A percentile compares a stretch with the other conserved stretches of the same genome.
Conservation (phyloP, 1,139 yeast genomes). For the Taiozyma sp. region DNA sequence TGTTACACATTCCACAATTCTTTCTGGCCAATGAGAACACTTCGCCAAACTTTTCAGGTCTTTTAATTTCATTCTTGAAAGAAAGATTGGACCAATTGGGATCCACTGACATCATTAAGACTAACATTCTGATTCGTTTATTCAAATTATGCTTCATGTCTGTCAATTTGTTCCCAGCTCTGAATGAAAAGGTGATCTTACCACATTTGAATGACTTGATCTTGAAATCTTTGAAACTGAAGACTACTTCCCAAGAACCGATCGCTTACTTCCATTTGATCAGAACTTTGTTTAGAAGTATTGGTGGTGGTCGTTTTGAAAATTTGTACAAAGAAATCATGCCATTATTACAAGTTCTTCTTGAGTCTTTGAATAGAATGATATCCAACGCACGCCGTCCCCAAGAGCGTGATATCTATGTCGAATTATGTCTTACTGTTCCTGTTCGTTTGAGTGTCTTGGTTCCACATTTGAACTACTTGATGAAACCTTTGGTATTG, state of each 20-base stretch:
- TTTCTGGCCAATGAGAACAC: slow-evolving; percentile 92
- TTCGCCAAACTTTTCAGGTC: slow-evolving; percentile 88
- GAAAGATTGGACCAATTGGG: slow-evolving; percentile 76
- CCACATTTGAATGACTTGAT: slow-evolving; percentile 86
- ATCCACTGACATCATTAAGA: slow-evolving; percentile 68
- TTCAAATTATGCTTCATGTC: slow-evolving; percentile 95
- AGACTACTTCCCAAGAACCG: slow-evolving; percentile 91
- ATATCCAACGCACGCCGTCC: slow-evolving; percentile 81
- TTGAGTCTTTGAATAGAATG: slow-evolving; percentile 81
- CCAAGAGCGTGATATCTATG: slow-evolving; percentile 89
- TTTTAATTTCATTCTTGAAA: slow-evolving; percentile 70
- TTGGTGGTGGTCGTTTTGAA: slow-evolving; percentile 95
- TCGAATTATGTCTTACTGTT: slow-evolving; percentile 89
- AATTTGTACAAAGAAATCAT: slow-evolving; percentile 85
- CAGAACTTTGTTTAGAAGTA: slow-evolving; percentile 85
- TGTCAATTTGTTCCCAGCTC: slow-evolving; percentile 82
- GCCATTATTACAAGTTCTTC: slow-evolving; percentile 80
- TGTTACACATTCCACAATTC: slow-evolving; percentile 88
- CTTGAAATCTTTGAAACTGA: slow-evolving; percentile 68
- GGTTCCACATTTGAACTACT: slow-evolving; percentile 84
- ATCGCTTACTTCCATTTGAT: slow-evolving; percentile 83
- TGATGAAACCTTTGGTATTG: slow-evolving; percentile 85
- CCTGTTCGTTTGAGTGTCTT: slow-evolving; percentile 91
- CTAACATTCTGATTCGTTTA: slow-evolving; percentile 76
- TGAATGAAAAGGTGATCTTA: slow-evolving; percentile 79